Conservation (phyloP, 495 filamentous ascomycete genomes). For the Letharia columbiana region DNA sequence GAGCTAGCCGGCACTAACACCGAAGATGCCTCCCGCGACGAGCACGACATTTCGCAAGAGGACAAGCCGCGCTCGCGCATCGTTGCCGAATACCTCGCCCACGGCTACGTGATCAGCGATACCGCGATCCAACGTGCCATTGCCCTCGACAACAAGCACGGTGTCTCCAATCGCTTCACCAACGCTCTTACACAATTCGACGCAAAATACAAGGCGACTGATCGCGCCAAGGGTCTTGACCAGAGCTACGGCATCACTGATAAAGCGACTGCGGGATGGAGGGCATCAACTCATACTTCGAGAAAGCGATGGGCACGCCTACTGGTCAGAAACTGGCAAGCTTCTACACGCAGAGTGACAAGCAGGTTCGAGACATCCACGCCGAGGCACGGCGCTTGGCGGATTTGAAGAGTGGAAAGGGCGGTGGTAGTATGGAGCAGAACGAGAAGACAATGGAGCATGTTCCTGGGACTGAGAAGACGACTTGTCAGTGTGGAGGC, state of each 20-base stretch:
- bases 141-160: slow-evolving; percentile 82
- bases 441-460: slow-evolving; percentile 24
- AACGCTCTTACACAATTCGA: slow-evolving; percentile 66
- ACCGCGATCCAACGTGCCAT: slow-evolving; percentile 77
- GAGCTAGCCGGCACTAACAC: slow-evolving; percentile 49
- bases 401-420: slow-evolving; percentile 70
- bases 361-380: slow-evolving; percentile 89
- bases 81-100: slow-evolving; percentile 87
- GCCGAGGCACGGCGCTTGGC: slow-evolving; percentile 78
- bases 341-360: slow-evolving; percentile 74
- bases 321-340: slow-evolving; percentile 75
- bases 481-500: slow-evolving; percentile 26
- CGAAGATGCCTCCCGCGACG: slow-evolving; percentile 44
- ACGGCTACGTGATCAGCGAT: slow-evolving; percentile 85
- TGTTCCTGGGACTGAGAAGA: slow-evolving; percentile 26
- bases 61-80: slow-evolving; percentile 92
- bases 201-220: slow-evolving; percentile 67
- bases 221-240: slow-evolving; percentile 68
- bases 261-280: slow-evolving; percentile 55
- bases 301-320: slow-evolving; percentile 77
- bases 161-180: slow-evolving; percentile 69
- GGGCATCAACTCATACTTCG: slow-evolving; percentile 76
- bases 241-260: slow-evolving; percentile 62
- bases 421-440: slow-evolving; percentile 34
- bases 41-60: slow-evolving; percentile 73